These are phyloP conservation scores for Tetracladium setigerum DNA, from an alignment of 495 filamentous ascomycete species.

Conservation along the genomic window DNA sequence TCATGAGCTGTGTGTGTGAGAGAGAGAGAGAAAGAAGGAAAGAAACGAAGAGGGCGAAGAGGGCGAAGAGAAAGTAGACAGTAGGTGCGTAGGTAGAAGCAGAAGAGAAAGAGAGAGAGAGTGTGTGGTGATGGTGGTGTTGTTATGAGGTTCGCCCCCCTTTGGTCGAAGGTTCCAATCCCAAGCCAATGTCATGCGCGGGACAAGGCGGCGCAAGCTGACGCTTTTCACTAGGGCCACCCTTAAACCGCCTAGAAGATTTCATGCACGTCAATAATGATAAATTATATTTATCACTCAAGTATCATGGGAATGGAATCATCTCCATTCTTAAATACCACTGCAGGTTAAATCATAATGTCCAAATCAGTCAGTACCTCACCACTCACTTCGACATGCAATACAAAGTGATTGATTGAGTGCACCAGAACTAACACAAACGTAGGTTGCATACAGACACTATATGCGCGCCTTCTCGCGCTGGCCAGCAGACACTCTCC, in stretches of 20 bases:
- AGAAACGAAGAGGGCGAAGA: background rate
- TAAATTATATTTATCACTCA: too few species aligned
- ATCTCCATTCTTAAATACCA: background rate
- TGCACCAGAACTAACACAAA: background rate
- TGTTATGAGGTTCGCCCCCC: background rate
- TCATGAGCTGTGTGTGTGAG: conserved; percentile 23
- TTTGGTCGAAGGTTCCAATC: too few species aligned
- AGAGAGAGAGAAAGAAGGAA: conserved; percentile 5
- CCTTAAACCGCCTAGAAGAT: too few species aligned
- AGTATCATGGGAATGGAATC: background rate
- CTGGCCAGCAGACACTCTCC: conserved; percentile 74
- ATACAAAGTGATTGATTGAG: background rate
- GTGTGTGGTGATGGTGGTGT: conserved; percentile 3
- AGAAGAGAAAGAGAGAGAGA: conserved; percentile 18
- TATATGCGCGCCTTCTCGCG: conserved; percentile 61
- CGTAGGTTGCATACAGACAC: conserved; percentile 38
- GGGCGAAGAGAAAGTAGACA: conserved; percentile 16
- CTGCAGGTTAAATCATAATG: conserved; percentile 8
- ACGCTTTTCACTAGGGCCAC: too few species aligned
- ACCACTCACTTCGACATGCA: background rate
- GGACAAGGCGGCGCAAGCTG: too few species aligned
- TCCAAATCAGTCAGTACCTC: conserved; percentile 11
- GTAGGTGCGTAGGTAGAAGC: conserved; percentile 11
- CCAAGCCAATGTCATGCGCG: too few species aligned
- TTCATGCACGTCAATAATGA: too few species aligned